Conservation (phyloP, 2,329 filamentous ascomycete genomes). For the Aureobasidium zeae region DNA sequence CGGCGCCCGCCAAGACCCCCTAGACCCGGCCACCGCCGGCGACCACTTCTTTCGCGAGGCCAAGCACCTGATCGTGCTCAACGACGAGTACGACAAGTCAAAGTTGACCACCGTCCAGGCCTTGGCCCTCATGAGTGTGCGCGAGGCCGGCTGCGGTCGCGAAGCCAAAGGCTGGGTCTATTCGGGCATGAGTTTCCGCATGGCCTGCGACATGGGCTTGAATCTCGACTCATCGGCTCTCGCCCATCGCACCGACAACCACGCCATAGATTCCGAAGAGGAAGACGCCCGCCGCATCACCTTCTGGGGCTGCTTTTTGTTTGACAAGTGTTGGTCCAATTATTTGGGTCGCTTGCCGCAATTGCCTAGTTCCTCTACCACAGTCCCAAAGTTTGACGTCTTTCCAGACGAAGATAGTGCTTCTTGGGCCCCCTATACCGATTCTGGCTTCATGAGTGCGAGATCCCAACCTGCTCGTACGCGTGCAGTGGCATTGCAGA, state of each 20-base stretch:
- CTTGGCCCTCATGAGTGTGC: slow-evolving; percentile 86
- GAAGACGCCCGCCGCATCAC: slow-evolving; percentile 84
- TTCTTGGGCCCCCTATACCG: slow-evolving; percentile 80
- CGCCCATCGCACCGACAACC: slow-evolving; percentile 45
- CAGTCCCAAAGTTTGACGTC: slow-evolving; percentile 80
- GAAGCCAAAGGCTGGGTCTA: slow-evolving; percentile 98
- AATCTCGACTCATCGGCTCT: slow-evolving; percentile 71
- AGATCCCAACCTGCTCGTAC: slow-evolving; percentile 73
- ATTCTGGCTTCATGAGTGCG: slow-evolving; percentile 64
- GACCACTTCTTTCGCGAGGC: slow-evolving; percentile 95
- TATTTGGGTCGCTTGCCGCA: slow-evolving; percentile 89
- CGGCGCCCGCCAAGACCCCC: slow-evolving; percentile 59
- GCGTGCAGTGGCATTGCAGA: slow-evolving; percentile 69
- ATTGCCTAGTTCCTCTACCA: slow-evolving; percentile 68
- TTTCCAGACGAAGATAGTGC: slow-evolving; percentile 82
- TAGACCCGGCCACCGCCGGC: slow-evolving; percentile 76
- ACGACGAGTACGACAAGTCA: slow-evolving; percentile 88
- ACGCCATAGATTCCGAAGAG: slow-evolving; percentile 64
- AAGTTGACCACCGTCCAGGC: slow-evolving; percentile 86
- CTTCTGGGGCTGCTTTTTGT: slow-evolving; percentile 97
- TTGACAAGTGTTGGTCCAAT: slow-evolving; percentile 98
- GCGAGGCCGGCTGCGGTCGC: slow-evolving; percentile 86
- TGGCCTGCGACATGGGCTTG: slow-evolving; percentile 89
- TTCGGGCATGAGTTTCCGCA: slow-evolving; percentile 95
- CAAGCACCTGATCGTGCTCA: slow-evolving; percentile 77